Evolutionary conservation across 2,329 filamentous ascomycete species (phyloP).

Genomic region (Beauveria varroae): DNA sequence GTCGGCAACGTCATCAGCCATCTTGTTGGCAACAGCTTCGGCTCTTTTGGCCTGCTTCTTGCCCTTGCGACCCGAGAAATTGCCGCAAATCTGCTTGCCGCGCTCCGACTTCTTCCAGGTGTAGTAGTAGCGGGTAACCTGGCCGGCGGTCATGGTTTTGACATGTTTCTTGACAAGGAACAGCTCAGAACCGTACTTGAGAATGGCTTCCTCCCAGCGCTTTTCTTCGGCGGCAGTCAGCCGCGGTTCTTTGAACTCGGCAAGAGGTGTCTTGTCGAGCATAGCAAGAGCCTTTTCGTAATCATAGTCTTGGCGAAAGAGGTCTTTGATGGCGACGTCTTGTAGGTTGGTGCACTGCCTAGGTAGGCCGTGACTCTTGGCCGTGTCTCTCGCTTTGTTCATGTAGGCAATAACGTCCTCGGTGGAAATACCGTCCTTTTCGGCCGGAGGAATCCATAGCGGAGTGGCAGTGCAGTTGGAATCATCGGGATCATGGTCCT

Average conservation of each 20-base stretch:
- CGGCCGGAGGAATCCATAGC: slow-evolving; percentile 68
- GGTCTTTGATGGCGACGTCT: slow-evolving; percentile 70
- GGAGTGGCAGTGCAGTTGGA: slow-evolving; percentile 66
- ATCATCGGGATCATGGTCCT: slow-evolving; percentile 66
- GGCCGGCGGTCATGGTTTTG: slow-evolving; percentile 68
- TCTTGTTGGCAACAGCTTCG: slow-evolving; percentile 63
- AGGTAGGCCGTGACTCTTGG: slow-evolving; percentile 61
- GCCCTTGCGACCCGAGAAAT: slow-evolving; percentile 77
- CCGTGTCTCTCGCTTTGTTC: slow-evolving; percentile 56
- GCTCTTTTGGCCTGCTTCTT: slow-evolving; percentile 77
- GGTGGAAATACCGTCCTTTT: slow-evolving; percentile 40
- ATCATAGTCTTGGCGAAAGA: slow-evolving; percentile 67
- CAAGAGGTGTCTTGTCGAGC: slow-evolving; percentile 59
- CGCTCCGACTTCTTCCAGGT: slow-evolving; percentile 93
- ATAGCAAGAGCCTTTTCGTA: slow-evolving; percentile 61
- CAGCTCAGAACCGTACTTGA: slow-evolving; percentile 87
- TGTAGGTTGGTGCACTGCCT: slow-evolving; percentile 77
- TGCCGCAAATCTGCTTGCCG: slow-evolving; percentile 84
- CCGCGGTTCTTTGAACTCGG: slow-evolving; percentile 77
- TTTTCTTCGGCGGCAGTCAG: slow-evolving; percentile 72
- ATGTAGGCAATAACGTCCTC: slow-evolving; percentile 71
- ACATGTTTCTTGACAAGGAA: slow-evolving; percentile 77
- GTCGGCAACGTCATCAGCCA: slow-evolving; percentile 88
- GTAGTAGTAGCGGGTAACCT: slow-evolving; percentile 91
- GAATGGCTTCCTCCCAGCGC: slow-evolving; percentile 85